Evolutionary conservation across 345 rosid species (phyloP).

Genomic region (Bruguiera gymnorhiza): DNA sequence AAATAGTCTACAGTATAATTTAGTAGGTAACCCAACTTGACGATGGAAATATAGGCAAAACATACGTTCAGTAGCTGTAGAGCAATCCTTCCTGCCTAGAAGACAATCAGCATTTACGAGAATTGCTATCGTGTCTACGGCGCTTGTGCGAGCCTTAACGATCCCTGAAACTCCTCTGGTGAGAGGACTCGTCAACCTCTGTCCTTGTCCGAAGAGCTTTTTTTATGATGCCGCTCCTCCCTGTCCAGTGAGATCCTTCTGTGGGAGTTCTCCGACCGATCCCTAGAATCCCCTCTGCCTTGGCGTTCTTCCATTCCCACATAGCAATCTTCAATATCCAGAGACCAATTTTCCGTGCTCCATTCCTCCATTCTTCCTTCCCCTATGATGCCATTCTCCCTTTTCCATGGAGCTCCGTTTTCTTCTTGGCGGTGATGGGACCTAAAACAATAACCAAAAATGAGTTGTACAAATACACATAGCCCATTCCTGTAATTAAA

Average conservation of each 20-base stretch:
- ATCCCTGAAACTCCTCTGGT: slow-evolving; percentile 27
- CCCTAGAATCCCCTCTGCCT: slow-evolving; percentile 14
- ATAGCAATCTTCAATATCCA: slow-evolving; percentile 15
- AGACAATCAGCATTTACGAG: slow-evolving; percentile 14
- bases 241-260: slow-evolving; percentile 31
- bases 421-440: slow-evolving; percentile 86
- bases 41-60: no score
- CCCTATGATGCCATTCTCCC: slow-evolving; percentile 20
- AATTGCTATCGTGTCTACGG: slow-evolving; percentile 16
- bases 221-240: slow-evolving; percentile 23
- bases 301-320: slow-evolving; percentile 38
- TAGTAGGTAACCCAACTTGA: no score
- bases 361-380: slow-evolving; percentile 7
- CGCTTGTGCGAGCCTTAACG: slow-evolving; percentile 17
- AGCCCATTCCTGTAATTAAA: neutral
- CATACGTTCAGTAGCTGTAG: slow-evolving; percentile 5
- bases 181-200: slow-evolving; percentile 30
- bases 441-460: slow-evolving; percentile 38
- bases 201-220: slow-evolving; percentile 30
- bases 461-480: neutral
- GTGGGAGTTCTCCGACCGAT: slow-evolving; percentile 11
- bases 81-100: slow-evolving; percentile 21
- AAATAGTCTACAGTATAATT: no score
- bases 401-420: slow-evolving; percentile 36
- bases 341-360: slow-evolving; percentile 12